Base-by-base conservation (phyloP, 108 stramenopile genomes). In the Cyclotella kingstonii region DNA sequence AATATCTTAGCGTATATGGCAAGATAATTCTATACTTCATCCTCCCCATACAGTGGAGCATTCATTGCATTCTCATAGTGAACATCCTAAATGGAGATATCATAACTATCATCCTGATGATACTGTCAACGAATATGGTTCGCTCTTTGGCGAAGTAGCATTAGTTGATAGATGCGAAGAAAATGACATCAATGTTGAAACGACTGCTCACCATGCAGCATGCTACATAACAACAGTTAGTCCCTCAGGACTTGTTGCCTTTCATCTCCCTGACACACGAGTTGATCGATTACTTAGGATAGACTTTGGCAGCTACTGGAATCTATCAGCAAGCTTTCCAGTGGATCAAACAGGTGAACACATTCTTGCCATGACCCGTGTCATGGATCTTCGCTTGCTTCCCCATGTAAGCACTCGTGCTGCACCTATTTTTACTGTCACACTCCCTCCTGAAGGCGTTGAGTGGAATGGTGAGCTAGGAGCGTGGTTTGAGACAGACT, bases 401-500 rank as follows among this genome's bases (percentile, higher is more conserved):
- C 68, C 68, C 19, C 84, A 86, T 58, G 83, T 93, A 2, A 76
- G 71, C 22, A 91, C 87, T 22, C 53, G 94, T 54, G 89, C 81
- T 22, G 77, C 81, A 12, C 82, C 93, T 14, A 71, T 91, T 51
- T 96, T 91, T 65, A 83, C 78, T 28, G 83, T 95, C 17, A 52
- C 53, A 0, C 54, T 95, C 31, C 90, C 92, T 5, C 84, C 91
- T 5, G 66, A 71, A 12, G 77, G 70, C 41, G 65, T 50, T 22
- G 54, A 54, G 17, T 86, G 84, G 84, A 70, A 76, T 63, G 90
- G 93, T 17, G 92, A 93, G 45, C 76, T 97, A 22, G 95, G 95
- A 27, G 76, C 95, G 25, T 98, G 84, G 81, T 95, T 98, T 63
- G 97, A 98, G 81, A 96, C 95, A 17, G 94, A 95, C 31, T 95